Conservation (phyloP, 2,329 filamentous ascomycete species). For the Phialophora verrucosa region DNA sequence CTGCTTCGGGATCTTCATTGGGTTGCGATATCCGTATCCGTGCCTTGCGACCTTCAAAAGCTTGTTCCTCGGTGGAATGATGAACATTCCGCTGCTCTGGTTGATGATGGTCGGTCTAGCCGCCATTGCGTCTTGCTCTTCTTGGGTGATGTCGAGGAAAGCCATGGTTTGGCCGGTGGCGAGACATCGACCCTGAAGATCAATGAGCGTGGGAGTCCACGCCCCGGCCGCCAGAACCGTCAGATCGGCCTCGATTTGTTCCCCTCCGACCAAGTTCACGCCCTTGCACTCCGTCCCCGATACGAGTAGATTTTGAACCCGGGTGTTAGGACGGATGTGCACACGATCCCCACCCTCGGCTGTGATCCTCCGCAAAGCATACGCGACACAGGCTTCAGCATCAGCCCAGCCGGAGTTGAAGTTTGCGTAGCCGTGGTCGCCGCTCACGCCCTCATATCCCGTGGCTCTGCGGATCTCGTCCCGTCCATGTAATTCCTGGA, state of each 20-base stretch:
- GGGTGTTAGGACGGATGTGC: constrained; percentile 44
- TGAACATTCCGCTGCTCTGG: constrained; percentile 58
- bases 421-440: constrained; percentile 51
- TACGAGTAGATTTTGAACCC: constrained; percentile 46
- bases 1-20: constrained; percentile 22
- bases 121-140: constrained; percentile 70
- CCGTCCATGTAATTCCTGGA: constrained; percentile 42
- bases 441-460: constrained; percentile 34
- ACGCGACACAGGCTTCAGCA: constrained; percentile 50
- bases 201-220: constrained; percentile 79
- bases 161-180: constrained; percentile 82
- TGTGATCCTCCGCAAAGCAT: constrained; percentile 47
- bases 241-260: constrained; percentile 35
- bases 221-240: constrained; percentile 79
- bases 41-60: constrained; percentile 72
- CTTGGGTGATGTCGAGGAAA: constrained; percentile 74
- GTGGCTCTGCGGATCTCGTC: constrained; percentile 33
- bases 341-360: constrained; percentile 42
- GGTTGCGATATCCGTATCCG: constrained; percentile 65
- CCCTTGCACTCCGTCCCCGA: constrained; percentile 32
- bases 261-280: constrained; percentile 30
- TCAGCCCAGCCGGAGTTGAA: constrained; percentile 55
- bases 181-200: constrained; percentile 75
- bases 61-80: constrained; percentile 59
- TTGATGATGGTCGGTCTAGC: constrained; percentile 68